Base-by-base conservation (phyloP, 352 stramenopile genomes). In the Phytophthora nicotianae region DNA sequence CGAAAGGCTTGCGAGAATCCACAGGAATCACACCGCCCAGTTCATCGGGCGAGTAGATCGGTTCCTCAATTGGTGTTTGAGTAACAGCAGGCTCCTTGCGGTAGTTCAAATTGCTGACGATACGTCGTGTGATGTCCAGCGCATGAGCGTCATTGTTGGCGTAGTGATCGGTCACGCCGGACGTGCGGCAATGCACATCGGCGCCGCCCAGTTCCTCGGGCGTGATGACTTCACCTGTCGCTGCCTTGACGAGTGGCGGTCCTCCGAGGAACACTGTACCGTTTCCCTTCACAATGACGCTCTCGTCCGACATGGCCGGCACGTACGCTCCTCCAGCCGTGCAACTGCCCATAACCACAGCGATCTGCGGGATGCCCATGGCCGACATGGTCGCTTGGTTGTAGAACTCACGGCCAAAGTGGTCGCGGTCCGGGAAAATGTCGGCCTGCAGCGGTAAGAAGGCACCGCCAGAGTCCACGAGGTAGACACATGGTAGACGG, bases 341-440 rank as follows among this genome's bases (percentile, higher is more conserved):
- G 65, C 97, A 99, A 13, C 86, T 98, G 26, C 97, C 97, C 84
- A 98, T 98, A 37, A 99, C 96, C 32, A 99, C 94, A 10, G 97
- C 95, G 54, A 99, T 95, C 74, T 99, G 97, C 14, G 96, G 93
- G 53, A 99, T 98, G 10, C 95, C 95, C 55, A 69, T 63, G 5
- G 90, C 83, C 35, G 87, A 98, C 95, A 99, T 99, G 60, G 82
- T 97, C 6, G 96, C 96, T 75, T 99, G 97, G 81, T 99, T 99
- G 74, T 97, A 99, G 71, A 99, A 99, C 62, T 99, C 98, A 8
- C 97, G 78, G 40, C 97, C 97, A 83, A 99, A 99, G 62, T 98
- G 90, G 58, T 98, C 89, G 42, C 84, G 86, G 63, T 99, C 97
- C 0, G 97, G 97, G 77, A 99, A 99, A 14, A 99, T 98, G 24